Evolutionary conservation across 169 alveolate species (phyloP), one percentile per base, ranked within the genome.

Genomic region (Cryptosporidium tyzzeri): DNA sequence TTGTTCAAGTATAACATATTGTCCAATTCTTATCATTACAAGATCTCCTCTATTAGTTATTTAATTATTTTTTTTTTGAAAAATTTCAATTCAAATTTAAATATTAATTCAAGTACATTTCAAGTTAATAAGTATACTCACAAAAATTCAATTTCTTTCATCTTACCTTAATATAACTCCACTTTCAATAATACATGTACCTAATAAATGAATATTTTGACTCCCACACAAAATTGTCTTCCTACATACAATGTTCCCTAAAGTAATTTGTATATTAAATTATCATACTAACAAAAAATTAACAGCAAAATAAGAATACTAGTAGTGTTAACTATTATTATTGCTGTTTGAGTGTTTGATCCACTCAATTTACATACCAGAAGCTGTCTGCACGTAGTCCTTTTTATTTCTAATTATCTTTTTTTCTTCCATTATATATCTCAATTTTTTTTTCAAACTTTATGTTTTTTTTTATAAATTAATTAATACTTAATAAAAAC

Each of bases 11-110:
- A 93, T 92, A 21, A 92, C 93, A 69, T 92, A 93, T 68, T 86
- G 68, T 31, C 97, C 97, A 69, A 94, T 73, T 14, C 94, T 75
- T 26, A 95, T 85, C 68, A 62, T 41, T 6, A 92, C 96, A 31
- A 94, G 51, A 85, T 95, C 97, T 14, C 97, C 97, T 53, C 97
- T 70, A 44, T 6, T 14, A 29, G n/a, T 33, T 65, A 48, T 65
- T 29, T 31, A 1, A 67, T 23, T 26, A 41, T 45, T 45, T 48
- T 48, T 48, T 41, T 41, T 39, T 39, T 39, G 10, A 39, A 41
- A 41, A 41, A 14, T 14, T 2, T 48, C 8, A 48, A 21, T 14
- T 48, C 21, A 48, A 48, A 48, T 45, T 45, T 45, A 45, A 45
- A 45, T 45, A 12, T 45, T 12, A 6, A 6, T 44, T 9, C 26